Evolutionary conservation across 2,329 filamentous ascomycete genomes (phyloP), one percentile per base, ranked within the genome.

Genomic region (Neonectria magnoliae): DNA sequence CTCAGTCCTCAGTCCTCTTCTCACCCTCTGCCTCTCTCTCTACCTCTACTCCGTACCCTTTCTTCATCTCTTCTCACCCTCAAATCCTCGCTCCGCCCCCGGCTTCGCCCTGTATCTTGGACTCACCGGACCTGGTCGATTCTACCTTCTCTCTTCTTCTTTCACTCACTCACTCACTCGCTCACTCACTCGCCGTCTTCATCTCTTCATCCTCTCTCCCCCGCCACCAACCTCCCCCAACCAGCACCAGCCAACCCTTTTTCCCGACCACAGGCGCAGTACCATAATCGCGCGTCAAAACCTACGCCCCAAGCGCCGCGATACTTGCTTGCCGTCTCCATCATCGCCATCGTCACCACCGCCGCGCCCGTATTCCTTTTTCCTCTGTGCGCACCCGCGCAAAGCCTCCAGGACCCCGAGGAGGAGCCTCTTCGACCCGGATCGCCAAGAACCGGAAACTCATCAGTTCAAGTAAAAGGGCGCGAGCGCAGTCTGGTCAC

Each of bases 271-370:
- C 73, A 73, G 73, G 66, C 73, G 72, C 73, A 73, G 57, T 57
- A 64, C 60, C 71, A 74, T 75, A 75, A 75, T 75, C 73, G 73
- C 73, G 73, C 73, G 73, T 73, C 72, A 77, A 75, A 75, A 66
- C 69, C 70, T 59, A 71, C 71, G 69, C 70, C 67, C 69, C 73
- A 75, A 75, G 73, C 74, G 74, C 74, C 70, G 71, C 64, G 67
- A 69, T 61, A 68, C 53, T 69, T 62, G 45, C 41, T 55, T 55
- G 38, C 44, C 51, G 27, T 63, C 50, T 65, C 65, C 64, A 64
- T 65, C 66, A 68, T 62, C 54, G 60, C 61, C 60, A 62, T 61
- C 59, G 44, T 50, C 55, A 64, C 67, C 55, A 66, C 61, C 44
- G 48, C 64, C 48, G 47, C 59, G 52, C 29, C 54, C 45, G 51